These are phyloP conservation scores for Talaromyces funiculosus DNA, from an alignment of 2,329 filamentous ascomycete species.

Conservation along the genomic window DNA sequence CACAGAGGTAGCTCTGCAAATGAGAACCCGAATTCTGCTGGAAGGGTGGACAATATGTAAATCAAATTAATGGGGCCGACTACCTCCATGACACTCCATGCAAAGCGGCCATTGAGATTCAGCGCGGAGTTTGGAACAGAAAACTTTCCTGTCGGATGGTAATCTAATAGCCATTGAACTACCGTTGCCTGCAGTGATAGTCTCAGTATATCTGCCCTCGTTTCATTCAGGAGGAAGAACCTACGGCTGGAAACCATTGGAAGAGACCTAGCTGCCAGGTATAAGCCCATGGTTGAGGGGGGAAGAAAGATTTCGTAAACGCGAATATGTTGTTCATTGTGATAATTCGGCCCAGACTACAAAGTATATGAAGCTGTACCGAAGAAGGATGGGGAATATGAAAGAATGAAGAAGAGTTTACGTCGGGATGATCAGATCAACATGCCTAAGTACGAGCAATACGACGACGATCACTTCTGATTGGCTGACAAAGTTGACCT, in stretches of 20 bases:
- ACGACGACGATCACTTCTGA: background rate
- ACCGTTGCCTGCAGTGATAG: conserved; percentile 58
- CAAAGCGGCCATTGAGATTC: conserved; percentile 84
- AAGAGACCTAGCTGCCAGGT: conserved; percentile 31
- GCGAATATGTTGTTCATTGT: conserved; percentile 13
- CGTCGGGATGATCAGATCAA: background rate
- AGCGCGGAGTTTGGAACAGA: conserved; percentile 60
- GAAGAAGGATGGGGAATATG: too few relatives aligned
- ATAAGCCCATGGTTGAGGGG: conserved; percentile 37
- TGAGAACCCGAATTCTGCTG: conserved; percentile 27
- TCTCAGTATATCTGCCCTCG: conserved; percentile 1
- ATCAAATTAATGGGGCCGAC: conserved; percentile 70
- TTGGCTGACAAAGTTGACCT: background rate
- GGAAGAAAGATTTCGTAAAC: conserved; percentile 27
- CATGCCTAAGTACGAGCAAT: background rate
- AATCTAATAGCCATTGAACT: conserved; percentile 69
- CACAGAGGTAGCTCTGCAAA: conserved; percentile 24
- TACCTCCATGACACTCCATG: conserved; percentile 84
- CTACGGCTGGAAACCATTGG: conserved; percentile 41
- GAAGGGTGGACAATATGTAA: conserved; percentile 70
- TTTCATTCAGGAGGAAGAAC: conserved; percentile 14
- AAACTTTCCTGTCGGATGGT: conserved; percentile 91
- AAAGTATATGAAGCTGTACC: too few relatives aligned
- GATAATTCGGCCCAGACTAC: background rate
- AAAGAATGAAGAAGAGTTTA: background rate